Conservation (phyloP, 1,284 basidiomycete genomes). For the Somion occarium region DNA sequence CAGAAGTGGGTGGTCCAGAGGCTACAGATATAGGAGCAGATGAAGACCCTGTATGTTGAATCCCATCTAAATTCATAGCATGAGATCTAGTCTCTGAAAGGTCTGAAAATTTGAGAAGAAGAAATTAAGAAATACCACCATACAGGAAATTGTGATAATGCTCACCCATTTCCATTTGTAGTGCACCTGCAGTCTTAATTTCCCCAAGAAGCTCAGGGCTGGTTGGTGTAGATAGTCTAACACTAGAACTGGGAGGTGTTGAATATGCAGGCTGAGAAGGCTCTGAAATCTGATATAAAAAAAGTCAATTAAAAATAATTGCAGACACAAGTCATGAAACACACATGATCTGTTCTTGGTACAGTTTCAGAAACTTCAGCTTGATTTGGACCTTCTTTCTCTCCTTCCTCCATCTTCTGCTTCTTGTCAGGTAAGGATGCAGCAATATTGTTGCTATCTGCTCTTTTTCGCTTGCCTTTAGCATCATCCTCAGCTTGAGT, state of each 20-base stretch:
- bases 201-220: constrained; percentile 6
- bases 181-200: constrained; percentile 14
- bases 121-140: not conserved
- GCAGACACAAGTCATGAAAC: not conserved
- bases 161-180: constrained; percentile 9
- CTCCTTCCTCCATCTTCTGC: not conserved
- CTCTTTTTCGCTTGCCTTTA: not conserved
- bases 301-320: not conserved
- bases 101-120: not conserved
- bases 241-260: not conserved
- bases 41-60: not conserved
- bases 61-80: not conserved
- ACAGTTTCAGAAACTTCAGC: too few species aligned
- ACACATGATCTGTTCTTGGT: not conserved
- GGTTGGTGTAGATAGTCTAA: not conserved
- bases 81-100: not conserved
- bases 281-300: not conserved
- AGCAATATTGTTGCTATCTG: not conserved
- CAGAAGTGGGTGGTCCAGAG: constrained; percentile 5
- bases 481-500: not conserved
- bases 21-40: not conserved
- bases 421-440: not conserved
- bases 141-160: not conserved
- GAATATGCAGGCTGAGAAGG: not conserved
- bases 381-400: too few species aligned